A percentile compares a stretch with the other conserved stretches of the same genome.
These are phyloP conservation scores for Bjerkandera adusta DNA, from an alignment of 1,284 basidiomycete species.

Conservation along the genomic window DNA sequence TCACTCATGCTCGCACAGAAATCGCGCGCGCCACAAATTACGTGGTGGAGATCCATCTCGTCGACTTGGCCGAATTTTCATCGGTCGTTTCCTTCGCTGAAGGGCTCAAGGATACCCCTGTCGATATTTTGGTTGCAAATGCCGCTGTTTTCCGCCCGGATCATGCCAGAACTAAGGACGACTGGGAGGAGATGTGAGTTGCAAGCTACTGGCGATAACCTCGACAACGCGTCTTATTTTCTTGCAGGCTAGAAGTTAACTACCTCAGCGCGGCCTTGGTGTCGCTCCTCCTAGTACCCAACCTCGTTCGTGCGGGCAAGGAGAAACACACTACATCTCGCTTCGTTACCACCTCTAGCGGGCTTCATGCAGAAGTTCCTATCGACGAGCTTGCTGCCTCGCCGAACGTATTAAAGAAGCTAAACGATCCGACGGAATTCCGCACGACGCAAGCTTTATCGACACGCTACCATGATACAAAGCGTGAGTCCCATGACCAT, in stretches of 20 bases:
- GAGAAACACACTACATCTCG: constrained; percentile 15
- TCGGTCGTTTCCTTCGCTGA: constrained; percentile 31
- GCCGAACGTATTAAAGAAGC: constrained; percentile 24
- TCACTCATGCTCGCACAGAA: too few relatives aligned
- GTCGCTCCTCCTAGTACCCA: constrained; percentile 28
- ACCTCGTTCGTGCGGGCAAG: constrained; percentile 20
- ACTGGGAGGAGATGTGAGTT: constrained; percentile 31
- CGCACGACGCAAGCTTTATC: constrained; percentile 23
- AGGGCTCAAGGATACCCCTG: constrained; percentile 22
- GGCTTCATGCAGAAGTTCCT: constrained; percentile 22
- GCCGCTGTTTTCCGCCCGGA: constrained; percentile 23
- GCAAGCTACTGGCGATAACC: background rate
- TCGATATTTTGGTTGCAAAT: constrained; percentile 35
- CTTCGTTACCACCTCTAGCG: constrained; percentile 29
- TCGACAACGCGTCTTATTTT: background rate
- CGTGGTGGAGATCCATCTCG: constrained; percentile 23
- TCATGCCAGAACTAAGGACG: constrained; percentile 26
- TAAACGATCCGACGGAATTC: constrained; percentile 27
- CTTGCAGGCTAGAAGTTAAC: constrained; percentile 30
- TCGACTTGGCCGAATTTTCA: constrained; percentile 30
- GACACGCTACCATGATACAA: constrained; percentile 32
- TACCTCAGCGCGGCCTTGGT: constrained; percentile 28
- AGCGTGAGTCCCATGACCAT: constrained; percentile 28
- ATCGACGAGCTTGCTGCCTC: constrained; percentile 19
- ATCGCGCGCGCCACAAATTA: constrained; percentile 27